phyloP scores from a whole-genome alignment of 371 early-diverging fungal genomes.

The Zychaea mexicana region DNA sequence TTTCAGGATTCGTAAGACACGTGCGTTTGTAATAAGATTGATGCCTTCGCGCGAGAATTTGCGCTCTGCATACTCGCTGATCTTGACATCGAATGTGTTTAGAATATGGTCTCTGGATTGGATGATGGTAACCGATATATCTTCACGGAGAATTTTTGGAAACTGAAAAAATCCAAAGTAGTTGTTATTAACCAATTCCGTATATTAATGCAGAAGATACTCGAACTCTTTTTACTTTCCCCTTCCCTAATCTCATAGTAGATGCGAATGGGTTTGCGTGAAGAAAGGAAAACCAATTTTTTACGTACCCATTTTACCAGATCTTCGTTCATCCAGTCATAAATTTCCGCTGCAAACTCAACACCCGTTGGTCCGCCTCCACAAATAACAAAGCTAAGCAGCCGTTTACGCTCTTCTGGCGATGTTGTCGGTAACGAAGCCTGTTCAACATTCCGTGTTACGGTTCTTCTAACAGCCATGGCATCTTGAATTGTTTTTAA shows the following conservation, averaged over 20 bases:
- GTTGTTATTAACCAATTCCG: not conserved
- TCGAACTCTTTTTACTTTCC: not conserved
- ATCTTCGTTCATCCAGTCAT: slow-evolving; percentile 85
- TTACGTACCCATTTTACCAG: slow-evolving; percentile 62
- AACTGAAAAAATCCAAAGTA: too few relatives aligned
- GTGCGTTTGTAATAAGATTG: slow-evolving; percentile 69
- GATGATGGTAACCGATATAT: slow-evolving; percentile 67
- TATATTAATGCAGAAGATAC: not conserved
- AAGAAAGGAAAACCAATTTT: not conserved
- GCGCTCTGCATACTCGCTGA: slow-evolving; percentile 68
- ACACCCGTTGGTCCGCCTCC: slow-evolving; percentile 85
- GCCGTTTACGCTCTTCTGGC: slow-evolving; percentile 71
- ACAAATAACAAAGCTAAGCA: slow-evolving; percentile 75
- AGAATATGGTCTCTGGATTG: slow-evolving; percentile 80
- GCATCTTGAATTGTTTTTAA: slow-evolving; percentile 78
- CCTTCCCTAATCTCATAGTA: not conserved
- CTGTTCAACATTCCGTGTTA: slow-evolving; percentile 80
- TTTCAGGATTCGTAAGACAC: slow-evolving; percentile 61
- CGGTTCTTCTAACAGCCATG: slow-evolving; percentile 61
- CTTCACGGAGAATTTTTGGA: slow-evolving; percentile 61
- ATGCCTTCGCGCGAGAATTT: slow-evolving; percentile 76
- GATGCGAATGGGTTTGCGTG: not conserved
- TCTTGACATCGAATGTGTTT: slow-evolving; percentile 77
- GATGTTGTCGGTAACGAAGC: slow-evolving; percentile 76
- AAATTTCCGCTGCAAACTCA: slow-evolving; percentile 84